Evolutionary conservation across 2,329 filamentous ascomycete species (phyloP).

Genomic region (Daldinia sp.): DNA sequence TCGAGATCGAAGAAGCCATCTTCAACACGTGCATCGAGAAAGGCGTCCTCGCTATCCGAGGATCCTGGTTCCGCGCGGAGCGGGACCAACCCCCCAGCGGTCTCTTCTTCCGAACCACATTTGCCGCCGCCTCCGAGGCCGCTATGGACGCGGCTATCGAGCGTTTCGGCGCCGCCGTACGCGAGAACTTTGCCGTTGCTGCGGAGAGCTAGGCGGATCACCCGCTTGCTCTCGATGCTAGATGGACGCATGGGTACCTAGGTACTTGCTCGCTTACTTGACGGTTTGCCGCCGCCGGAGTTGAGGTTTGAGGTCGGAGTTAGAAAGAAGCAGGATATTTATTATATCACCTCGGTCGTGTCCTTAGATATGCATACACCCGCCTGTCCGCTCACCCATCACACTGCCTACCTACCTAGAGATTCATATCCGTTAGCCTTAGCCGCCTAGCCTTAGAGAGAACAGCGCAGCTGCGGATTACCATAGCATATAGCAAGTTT

Average conservation of each 20-base stretch:
- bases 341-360: not conserved
- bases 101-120: slow-evolving; percentile 90
- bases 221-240: too few relatives aligned
- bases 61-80: slow-evolving; percentile 91
- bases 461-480: not conserved
- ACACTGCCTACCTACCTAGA: not conserved
- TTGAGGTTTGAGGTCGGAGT: not conserved
- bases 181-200: slow-evolving; percentile 58
- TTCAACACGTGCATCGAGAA: slow-evolving; percentile 79
- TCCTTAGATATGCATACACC: not conserved
- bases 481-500: not conserved
- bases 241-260: not conserved
- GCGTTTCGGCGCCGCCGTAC: slow-evolving; percentile 78
- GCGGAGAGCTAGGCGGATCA: too few relatives aligned
- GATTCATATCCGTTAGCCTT: not conserved
- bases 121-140: slow-evolving; percentile 77
- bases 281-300: not conserved
- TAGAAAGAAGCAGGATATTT: not conserved
- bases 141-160: slow-evolving; percentile 76
- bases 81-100: slow-evolving; percentile 65
- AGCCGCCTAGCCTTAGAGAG: not conserved
- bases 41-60: slow-evolving; percentile 81
- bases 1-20: slow-evolving; percentile 83
- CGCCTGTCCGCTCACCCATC: not conserved
- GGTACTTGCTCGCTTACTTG: not conserved